Conservation (phyloP, 2,329 filamentous ascomycete species). For the Chalaropsis thielavioides region DNA sequence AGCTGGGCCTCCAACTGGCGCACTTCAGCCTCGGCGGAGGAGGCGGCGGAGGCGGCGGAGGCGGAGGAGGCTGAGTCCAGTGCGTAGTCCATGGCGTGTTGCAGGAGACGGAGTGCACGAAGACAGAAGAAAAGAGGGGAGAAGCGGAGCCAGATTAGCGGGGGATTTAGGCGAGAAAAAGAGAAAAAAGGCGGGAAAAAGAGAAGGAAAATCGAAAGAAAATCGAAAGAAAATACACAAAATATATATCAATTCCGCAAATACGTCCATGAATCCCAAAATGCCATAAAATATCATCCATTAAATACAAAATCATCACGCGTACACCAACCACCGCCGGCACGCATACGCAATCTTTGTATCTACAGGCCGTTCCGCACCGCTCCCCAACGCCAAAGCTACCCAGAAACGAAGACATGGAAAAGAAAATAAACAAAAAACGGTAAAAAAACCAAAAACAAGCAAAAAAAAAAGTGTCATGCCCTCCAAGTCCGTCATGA, state of each 20-base stretch:
- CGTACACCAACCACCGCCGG: too few species aligned
- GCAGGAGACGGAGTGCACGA: neutral
- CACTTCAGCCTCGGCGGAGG: slow-evolving; percentile 12
- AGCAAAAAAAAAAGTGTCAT: slow-evolving; percentile 1
- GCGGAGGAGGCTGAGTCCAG: neutral
- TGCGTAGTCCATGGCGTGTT: neutral
- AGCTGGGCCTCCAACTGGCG: slow-evolving; percentile 12
- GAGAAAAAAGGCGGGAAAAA: too few species aligned
- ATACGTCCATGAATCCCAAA: too few species aligned
- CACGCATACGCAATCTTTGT: neutral
- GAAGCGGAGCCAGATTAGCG: too few species aligned
- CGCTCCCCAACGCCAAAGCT: slow-evolving; percentile 9
- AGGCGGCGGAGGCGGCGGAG: neutral
- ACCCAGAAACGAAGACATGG: slow-evolving; percentile 11
- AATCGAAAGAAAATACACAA: too few species aligned
- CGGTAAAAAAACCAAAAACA: slow-evolving; percentile 9
- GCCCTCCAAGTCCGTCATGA: neutral
- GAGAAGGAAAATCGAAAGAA: too few species aligned
- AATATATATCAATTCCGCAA: too few species aligned
- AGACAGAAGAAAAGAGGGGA: too few species aligned
- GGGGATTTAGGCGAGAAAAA: too few species aligned
- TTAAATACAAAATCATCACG: too few species aligned
- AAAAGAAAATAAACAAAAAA: slow-evolving; percentile 7
- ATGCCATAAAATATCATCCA: too few species aligned
- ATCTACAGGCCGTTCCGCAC: neutral